Evolutionary conservation across 805 yeast species (phyloP).

Genomic region (Myxozyma mucilagina): DNA sequence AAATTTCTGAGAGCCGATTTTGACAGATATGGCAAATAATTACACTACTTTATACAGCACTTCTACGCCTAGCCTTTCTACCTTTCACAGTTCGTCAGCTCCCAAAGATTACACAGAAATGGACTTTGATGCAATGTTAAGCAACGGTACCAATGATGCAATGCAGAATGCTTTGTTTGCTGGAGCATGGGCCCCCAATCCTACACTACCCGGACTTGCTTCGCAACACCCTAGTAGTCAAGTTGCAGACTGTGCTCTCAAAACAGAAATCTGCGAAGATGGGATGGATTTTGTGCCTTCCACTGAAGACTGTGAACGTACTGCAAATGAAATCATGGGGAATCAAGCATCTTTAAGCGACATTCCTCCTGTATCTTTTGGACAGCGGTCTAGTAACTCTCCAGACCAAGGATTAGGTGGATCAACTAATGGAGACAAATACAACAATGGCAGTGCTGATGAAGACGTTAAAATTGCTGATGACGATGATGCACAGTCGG

Average conservation of each 20-base stretch:
- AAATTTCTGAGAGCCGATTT: not conserved
- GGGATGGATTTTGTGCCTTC: not conserved
- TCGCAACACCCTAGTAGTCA: not conserved
- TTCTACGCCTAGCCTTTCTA: not conserved
- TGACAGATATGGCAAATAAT: not conserved
- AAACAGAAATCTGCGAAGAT: not conserved
- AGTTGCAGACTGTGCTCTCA: not conserved
- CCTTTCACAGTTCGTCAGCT: not conserved
- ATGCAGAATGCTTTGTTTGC: not conserved
- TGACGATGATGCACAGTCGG: conserved; percentile 8
- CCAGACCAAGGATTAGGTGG: not conserved
- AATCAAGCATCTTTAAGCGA: not conserved
- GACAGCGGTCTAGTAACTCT: not conserved
- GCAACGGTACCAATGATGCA: not conserved
- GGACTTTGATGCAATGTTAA: not conserved
- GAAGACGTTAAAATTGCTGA: not conserved
- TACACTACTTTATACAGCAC: not conserved
- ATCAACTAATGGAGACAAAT: not conserved
- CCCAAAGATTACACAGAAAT: not conserved
- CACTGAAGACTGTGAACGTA: not conserved
- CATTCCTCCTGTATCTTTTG: not conserved
- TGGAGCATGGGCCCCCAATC: not conserved
- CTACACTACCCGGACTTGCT: not conserved
- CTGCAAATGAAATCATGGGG: not conserved
- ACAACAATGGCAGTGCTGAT: not conserved